These are phyloP conservation scores for Candida frijolesensis DNA, from an alignment of 1,139 yeast species.

Conservation along the genomic window DNA sequence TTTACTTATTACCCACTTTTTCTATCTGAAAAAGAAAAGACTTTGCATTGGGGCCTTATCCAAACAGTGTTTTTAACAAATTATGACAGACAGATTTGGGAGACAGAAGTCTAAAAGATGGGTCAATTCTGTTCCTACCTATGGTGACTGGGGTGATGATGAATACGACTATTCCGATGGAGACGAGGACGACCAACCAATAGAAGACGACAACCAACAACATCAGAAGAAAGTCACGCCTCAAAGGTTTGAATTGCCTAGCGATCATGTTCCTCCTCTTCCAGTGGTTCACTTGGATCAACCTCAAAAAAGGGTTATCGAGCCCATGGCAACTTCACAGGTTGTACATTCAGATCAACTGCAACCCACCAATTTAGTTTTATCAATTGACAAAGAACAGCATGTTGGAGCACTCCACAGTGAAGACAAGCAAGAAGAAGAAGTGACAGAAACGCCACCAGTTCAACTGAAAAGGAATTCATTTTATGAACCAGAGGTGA, in stretches of 20 bases:
- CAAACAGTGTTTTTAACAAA: neutral
- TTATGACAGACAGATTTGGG: slow-evolving; percentile 48
- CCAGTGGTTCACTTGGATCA: slow-evolving; percentile 3
- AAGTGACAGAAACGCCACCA: slow-evolving; percentile 10
- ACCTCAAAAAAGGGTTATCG: neutral
- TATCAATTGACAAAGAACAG: slow-evolving; percentile 34
- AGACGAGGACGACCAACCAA: slow-evolving; percentile 8
- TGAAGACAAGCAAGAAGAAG: slow-evolving; percentile 14
- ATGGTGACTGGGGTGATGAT: slow-evolving; percentile 61
- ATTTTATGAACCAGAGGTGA: neutral
- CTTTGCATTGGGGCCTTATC: no score
- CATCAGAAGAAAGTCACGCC: slow-evolving; percentile 7
- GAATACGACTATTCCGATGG: slow-evolving; percentile 36
- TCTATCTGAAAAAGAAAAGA: neutral
- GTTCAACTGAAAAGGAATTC: neutral
- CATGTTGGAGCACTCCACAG: slow-evolving; percentile 10
- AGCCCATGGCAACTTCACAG: neutral
- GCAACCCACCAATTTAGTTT: slow-evolving; percentile 25
- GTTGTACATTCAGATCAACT: neutral
- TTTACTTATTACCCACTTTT: no score
- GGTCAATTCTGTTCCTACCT: slow-evolving; percentile 58
- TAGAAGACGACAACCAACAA: neutral
- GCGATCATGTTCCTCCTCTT: slow-evolving; percentile 9
- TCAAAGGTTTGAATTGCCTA: slow-evolving; percentile 18
- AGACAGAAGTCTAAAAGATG: slow-evolving; percentile 67